These are phyloP conservation scores for Agastache rugosa DNA, from an alignment of 257 asterid genomes.

Conservation along the genomic window DNA sequence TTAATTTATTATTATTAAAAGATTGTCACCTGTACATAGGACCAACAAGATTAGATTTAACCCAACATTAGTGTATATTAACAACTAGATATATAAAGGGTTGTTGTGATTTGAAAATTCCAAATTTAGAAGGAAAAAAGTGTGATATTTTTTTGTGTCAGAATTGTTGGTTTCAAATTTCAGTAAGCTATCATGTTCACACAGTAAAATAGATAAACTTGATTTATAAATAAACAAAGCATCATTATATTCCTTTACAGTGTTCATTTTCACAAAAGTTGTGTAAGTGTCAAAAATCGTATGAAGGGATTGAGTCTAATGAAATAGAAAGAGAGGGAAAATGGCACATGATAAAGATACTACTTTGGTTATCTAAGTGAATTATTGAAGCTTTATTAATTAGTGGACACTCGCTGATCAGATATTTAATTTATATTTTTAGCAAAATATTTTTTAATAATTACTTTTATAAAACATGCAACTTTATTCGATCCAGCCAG, in stretches of 20 bases:
- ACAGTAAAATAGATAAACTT: not conserved
- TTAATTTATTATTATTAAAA: too few relatives aligned
- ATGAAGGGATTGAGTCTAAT: not conserved
- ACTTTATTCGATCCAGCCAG: conserved; percentile 37
- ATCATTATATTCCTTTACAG: not conserved
- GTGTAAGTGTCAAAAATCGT: not conserved
- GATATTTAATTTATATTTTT: conserved; percentile 24
- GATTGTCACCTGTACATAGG: too few relatives aligned
- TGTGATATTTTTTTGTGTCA: too few relatives aligned
- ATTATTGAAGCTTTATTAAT: conserved; percentile 34
- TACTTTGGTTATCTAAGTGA: conserved; percentile 14
- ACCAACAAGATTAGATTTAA: too few relatives aligned
- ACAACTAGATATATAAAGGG: too few relatives aligned
- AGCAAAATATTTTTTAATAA: conserved; percentile 4
- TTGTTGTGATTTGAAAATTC: too few relatives aligned
- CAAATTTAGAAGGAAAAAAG: too few relatives aligned
- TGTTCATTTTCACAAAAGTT: not conserved
- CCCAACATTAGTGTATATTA: too few relatives aligned
- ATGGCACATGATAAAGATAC: conserved; percentile 10
- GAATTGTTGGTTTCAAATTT: too few relatives aligned
- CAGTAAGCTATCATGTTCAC: not conserved
- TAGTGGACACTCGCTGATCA: conserved; percentile 10
- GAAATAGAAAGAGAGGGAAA: not conserved
- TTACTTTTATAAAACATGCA: conserved; percentile 22
- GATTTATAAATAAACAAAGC: not conserved